A percentile compares a stretch with the other conserved stretches of the same genome.
These are phyloP conservation scores for Datura wrightii DNA, from an alignment of 257 asterid species.

Conservation along the genomic window DNA sequence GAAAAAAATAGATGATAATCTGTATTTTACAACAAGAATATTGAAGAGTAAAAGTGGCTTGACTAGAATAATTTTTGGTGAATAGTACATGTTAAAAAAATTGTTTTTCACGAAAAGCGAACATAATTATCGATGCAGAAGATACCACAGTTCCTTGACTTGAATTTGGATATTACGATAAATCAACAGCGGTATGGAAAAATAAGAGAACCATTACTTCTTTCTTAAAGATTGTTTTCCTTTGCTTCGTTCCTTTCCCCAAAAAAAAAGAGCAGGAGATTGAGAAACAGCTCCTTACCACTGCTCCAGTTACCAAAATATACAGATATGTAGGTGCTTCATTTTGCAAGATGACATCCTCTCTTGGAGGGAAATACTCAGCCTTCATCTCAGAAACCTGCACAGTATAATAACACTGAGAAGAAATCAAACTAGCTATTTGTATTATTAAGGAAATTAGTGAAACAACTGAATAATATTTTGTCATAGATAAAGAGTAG, in stretches of 20 bases:
- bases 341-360: slow-evolving; percentile 72
- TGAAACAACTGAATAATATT: slow-evolving; percentile 10
- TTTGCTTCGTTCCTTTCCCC: neutral
- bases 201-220: neutral
- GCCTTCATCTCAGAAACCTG: slow-evolving; percentile 83
- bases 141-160: neutral
- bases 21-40: neutral
- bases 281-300: slow-evolving; percentile 35
- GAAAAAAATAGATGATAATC: neutral
- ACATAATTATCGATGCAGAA: neutral
- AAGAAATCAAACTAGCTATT: slow-evolving; percentile 15
- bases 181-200: neutral
- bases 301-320: slow-evolving; percentile 70
- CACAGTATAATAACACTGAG: neutral
- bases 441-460: neutral
- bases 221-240: neutral
- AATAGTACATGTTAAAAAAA: neutral
- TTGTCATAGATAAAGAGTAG: neutral
- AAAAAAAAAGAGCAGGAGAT: neutral
- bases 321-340: slow-evolving; percentile 82
- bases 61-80: neutral
- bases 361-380: slow-evolving; percentile 71
- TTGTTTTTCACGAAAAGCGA: neutral
- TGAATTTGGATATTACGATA: slow-evolving; percentile 10
- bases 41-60: neutral